These are phyloP conservation scores for Myriosclerotinia scirpicola DNA, from an alignment of 2,329 filamentous ascomycete genomes.

Conservation along the genomic window DNA sequence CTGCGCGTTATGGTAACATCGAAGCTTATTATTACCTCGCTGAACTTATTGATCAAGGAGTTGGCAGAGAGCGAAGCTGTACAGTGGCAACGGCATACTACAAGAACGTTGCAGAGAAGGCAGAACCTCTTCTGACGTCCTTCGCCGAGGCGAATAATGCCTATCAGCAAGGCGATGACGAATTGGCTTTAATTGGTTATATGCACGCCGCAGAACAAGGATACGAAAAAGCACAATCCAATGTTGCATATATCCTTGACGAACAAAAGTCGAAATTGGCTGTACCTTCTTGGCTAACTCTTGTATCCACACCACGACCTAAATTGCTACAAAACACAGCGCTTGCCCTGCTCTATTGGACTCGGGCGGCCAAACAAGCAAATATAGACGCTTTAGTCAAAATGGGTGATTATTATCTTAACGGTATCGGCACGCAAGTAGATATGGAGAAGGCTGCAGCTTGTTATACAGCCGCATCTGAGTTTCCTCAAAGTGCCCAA, in stretches of 20 bases:
- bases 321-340: slow-evolving; percentile 56
- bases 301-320: slow-evolving; percentile 42
- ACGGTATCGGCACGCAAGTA: slow-evolving; percentile 69
- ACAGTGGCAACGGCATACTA: slow-evolving; percentile 68
- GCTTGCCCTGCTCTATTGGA: slow-evolving; percentile 79
- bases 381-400: slow-evolving; percentile 96
- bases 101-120: slow-evolving; percentile 59
- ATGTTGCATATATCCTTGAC: slow-evolving; percentile 71
- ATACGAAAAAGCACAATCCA: slow-evolving; percentile 68
- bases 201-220: slow-evolving; percentile 76
- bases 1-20: slow-evolving; percentile 65
- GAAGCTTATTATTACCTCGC: slow-evolving; percentile 74
- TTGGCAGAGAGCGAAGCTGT: slow-evolving; percentile 66
- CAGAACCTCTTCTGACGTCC: slow-evolving; percentile 57
- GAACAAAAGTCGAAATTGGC: slow-evolving; percentile 56
- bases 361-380: slow-evolving; percentile 84
- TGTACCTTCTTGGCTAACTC: slow-evolving; percentile 42
- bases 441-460: slow-evolving; percentile 85
- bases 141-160: slow-evolving; percentile 67
- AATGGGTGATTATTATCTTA: slow-evolving; percentile 96
- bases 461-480: slow-evolving; percentile 89
- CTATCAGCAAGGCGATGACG: slow-evolving; percentile 62
- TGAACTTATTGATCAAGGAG: slow-evolving; percentile 64
- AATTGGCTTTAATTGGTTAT: slow-evolving; percentile 62
- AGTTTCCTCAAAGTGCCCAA: slow-evolving; percentile 88